These are phyloP conservation scores for Trypanosoma grayi DNA, from an alignment of 208 protist species.

Conservation along the genomic window DNA sequence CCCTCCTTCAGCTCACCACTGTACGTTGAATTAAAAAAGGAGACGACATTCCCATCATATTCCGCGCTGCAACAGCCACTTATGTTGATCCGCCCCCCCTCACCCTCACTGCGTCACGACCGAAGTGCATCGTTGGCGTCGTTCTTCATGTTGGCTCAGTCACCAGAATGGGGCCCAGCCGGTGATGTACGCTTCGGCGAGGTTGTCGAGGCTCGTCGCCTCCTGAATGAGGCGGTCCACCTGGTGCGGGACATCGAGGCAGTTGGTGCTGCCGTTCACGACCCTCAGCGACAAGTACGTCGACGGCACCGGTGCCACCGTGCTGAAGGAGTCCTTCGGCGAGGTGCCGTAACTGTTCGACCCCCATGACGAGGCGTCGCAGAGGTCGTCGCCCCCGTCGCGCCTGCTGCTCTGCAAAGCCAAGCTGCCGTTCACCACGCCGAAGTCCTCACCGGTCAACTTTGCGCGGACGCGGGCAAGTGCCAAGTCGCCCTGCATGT, in stretches of 20 bases:
- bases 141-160: too few species aligned
- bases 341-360: slow-evolving; percentile 35
- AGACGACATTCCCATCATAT: too few species aligned
- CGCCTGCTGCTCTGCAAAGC: slow-evolving; percentile 41
- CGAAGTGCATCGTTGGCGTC: too few species aligned
- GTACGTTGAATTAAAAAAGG: too few species aligned
- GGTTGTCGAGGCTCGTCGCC: slow-evolving; percentile 86
- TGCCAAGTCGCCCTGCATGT: slow-evolving; percentile 82
- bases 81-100: too few species aligned
- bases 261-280: slow-evolving; percentile 50
- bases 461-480: slow-evolving; percentile 84
- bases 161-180: slow-evolving; percentile 93
- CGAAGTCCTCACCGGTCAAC: slow-evolving; percentile 87
- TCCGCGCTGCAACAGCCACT: too few species aligned
- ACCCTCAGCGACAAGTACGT: slow-evolving; percentile 74
- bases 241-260: slow-evolving; percentile 75
- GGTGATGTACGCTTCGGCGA: slow-evolving; percentile 86
- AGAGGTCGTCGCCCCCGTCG: slow-evolving; percentile 19
- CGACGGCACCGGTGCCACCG: slow-evolving; percentile 44
- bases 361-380: slow-evolving; percentile 44
- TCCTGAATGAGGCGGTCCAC: slow-evolving; percentile 90
- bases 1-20: too few species aligned
- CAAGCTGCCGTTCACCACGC: slow-evolving; percentile 63
- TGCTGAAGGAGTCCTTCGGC: slow-evolving; percentile 25
- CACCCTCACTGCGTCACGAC: too few species aligned